Evolutionary conservation across 2,329 filamentous ascomycete genomes (phyloP).

Genomic region (Ceratocystis lukuohia): DNA sequence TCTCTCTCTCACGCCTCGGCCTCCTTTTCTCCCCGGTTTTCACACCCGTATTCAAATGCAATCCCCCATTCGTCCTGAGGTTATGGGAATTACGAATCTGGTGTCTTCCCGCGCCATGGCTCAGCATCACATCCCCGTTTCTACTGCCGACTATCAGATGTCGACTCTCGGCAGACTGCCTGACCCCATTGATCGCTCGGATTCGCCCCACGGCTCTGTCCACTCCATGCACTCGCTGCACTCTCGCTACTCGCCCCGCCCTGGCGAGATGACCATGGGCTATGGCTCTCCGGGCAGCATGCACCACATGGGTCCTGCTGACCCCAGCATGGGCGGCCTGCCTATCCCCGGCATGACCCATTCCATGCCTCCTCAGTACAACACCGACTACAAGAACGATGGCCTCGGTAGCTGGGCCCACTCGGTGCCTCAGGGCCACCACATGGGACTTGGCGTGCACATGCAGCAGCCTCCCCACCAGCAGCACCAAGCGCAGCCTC

Average conservation of each 20-base stretch:
- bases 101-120: conserved; percentile 21
- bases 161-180: conserved; percentile 22
- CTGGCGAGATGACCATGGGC: conserved; percentile 23
- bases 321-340: conserved; percentile 31
- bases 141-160: conserved; percentile 23
- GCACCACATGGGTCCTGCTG: conserved; percentile 30
- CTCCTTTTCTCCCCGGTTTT: background rate
- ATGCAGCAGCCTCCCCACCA: conserved; percentile 26
- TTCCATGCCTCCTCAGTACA: conserved; percentile 18
- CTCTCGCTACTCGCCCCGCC: conserved; percentile 35
- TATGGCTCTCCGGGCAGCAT: conserved; percentile 43
- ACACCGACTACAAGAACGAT: conserved; percentile 19
- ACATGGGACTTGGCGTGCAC: conserved; percentile 24
- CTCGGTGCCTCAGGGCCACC: conserved; percentile 9
- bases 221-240: conserved; percentile 46
- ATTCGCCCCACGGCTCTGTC: conserved; percentile 47
- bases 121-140: conserved; percentile 22
- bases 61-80: conserved; percentile 20
- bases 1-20: background rate
- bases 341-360: conserved; percentile 25
- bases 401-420: conserved; percentile 17
- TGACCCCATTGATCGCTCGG: conserved; percentile 38
- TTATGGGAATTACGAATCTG: conserved; percentile 21
- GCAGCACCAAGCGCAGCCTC: conserved; percentile 22
- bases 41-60: conserved; percentile 18